A percentile compares a stretch with the other conserved stretches of the same genome.
Conservation (phyloP, 805 yeast species). For the Ogataea angusta region DNA sequence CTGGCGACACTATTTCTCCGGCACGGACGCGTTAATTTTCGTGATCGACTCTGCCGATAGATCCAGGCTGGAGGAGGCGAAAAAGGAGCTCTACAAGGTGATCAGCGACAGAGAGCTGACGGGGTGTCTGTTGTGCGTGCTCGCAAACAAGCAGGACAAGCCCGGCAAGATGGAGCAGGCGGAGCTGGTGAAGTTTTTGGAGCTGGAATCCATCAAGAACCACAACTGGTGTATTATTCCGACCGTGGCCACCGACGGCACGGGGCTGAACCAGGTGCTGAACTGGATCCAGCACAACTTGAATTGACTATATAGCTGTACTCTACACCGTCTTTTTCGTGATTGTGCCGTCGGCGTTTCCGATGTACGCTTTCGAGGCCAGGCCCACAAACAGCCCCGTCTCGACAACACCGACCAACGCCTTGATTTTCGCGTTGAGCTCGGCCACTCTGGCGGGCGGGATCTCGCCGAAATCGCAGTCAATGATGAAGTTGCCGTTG, state of each 20-base stretch:
- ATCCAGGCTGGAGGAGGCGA: constrained; percentile 71
- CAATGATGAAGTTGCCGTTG: constrained; percentile 89
- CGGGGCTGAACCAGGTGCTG: constrained; percentile 83
- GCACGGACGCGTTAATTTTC: constrained; percentile 86
- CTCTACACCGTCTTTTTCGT: constrained; percentile 36
- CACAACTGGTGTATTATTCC: constrained; percentile 93
- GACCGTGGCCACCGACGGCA: constrained; percentile 84
- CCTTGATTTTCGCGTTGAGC: constrained; percentile 66
- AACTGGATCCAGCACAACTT: constrained; percentile 75
- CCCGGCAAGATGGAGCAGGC: constrained; percentile 70
- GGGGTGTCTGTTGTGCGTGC: constrained; percentile 72
- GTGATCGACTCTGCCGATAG: constrained; percentile 83
- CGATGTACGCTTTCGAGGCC: constrained; percentile 84
- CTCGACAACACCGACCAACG: constrained; percentile 90
- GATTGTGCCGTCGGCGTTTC: constrained; percentile 68
- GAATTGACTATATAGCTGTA: constrained; percentile 1
- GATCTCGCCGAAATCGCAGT: constrained; percentile 87
- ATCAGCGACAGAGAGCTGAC: constrained; percentile 81
- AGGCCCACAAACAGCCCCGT: constrained; percentile 81
- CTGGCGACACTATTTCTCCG: constrained; percentile 95
- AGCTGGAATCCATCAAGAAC: constrained; percentile 55
- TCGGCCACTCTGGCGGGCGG: constrained; percentile 40
- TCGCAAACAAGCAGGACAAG: constrained; percentile 87
- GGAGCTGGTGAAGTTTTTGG: constrained; percentile 71
- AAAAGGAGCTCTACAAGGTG: constrained; percentile 71